Percentiles rank a stretch among this genome's conserved stretches.
Evolutionary conservation across 2,329 filamentous ascomycete genomes (phyloP).

Genomic region (Epichloe sp.): DNA sequence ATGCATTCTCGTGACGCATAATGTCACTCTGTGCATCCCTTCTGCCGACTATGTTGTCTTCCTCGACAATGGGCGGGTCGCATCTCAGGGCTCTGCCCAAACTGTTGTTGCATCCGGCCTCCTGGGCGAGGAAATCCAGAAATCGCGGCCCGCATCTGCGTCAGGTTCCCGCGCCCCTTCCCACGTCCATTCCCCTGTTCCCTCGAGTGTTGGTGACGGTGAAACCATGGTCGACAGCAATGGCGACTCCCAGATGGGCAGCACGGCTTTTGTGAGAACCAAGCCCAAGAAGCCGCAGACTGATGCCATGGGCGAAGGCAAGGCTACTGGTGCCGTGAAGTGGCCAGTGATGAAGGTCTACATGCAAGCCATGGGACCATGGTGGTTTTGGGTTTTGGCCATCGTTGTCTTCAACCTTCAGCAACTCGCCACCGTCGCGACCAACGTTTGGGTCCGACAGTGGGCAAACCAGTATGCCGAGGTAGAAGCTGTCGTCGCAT

Average conservation of each 20-base stretch:
- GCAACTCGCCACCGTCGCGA: slow-evolving; percentile 74
- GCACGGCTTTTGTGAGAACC: slow-evolving; percentile 33
- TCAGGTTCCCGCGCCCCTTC: slow-evolving; percentile 63
- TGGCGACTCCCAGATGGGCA: slow-evolving; percentile 32
- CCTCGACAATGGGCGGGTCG: slow-evolving; percentile 74
- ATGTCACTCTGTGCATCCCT: slow-evolving; percentile 76
- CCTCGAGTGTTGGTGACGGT: slow-evolving; percentile 60
- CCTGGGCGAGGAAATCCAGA: slow-evolving; percentile 73
- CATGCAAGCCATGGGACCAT: slow-evolving; percentile 80
- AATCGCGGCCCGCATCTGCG: slow-evolving; percentile 56
- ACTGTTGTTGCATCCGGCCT: slow-evolving; percentile 78
- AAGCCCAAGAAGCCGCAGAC: slow-evolving; percentile 34
- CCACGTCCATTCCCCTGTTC: slow-evolving; percentile 61
- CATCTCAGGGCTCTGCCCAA: slow-evolving; percentile 60
- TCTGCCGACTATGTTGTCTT: slow-evolving; percentile 69
- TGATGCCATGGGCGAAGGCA: slow-evolving; percentile 57
- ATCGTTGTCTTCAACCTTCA: slow-evolving; percentile 64
- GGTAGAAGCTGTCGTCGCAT: slow-evolving; percentile 14
- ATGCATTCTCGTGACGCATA: slow-evolving; percentile 93
- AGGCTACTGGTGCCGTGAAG: slow-evolving; percentile 77
- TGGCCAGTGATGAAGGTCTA: slow-evolving; percentile 79
- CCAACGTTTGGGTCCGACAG: slow-evolving; percentile 86
- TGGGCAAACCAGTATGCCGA: slow-evolving; percentile 83
- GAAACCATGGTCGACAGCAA: slow-evolving; percentile 39
- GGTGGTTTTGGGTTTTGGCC: slow-evolving; percentile 86